Conservation (phyloP, 2,329 filamentous ascomycete genomes). For the Nigrospora oryzae region DNA sequence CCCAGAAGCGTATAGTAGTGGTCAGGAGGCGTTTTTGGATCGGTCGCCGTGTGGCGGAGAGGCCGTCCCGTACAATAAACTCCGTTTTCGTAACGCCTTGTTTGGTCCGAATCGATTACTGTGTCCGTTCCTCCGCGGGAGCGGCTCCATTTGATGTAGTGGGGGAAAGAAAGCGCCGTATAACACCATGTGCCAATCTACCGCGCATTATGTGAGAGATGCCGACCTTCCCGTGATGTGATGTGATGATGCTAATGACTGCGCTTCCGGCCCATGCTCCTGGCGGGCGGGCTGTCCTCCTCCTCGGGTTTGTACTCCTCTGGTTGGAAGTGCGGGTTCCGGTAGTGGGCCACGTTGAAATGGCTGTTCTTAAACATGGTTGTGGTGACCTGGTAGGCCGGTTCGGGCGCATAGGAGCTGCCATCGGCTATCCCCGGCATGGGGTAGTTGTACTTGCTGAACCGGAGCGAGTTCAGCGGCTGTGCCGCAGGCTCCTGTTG, state of each 20-base stretch:
- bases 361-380: conserved; percentile 58
- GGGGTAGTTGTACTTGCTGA: conserved; percentile 46
- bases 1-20: too few species aligned
- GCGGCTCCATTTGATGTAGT: too few species aligned
- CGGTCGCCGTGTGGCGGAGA: too few species aligned
- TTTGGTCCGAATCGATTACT: too few species aligned
- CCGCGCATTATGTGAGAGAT: too few species aligned
- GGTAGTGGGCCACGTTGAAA: conserved; percentile 59
- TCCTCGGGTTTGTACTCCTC: conserved; percentile 38
- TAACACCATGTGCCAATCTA: too few species aligned
- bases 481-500: conserved; percentile 15
- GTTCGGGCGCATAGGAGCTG: conserved; percentile 28
- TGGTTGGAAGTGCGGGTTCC: conserved; percentile 54
- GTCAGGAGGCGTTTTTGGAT: too few species aligned
- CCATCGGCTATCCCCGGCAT: conserved; percentile 21
- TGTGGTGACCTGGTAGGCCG: conserved; percentile 37
- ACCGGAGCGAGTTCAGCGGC: conserved; percentile 30
- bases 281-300: conserved; percentile 21
- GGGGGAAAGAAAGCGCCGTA: too few species aligned
- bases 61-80: too few species aligned
- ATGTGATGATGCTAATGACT: background rate
- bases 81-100: too few species aligned
- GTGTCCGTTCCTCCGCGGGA: too few species aligned
- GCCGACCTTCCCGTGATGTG: too few species aligned
- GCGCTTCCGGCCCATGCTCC: conserved; percentile 8